These are phyloP conservation scores for Talaromyces sp. DNA, from an alignment of 2,329 filamentous ascomycete species.

Conservation along the genomic window DNA sequence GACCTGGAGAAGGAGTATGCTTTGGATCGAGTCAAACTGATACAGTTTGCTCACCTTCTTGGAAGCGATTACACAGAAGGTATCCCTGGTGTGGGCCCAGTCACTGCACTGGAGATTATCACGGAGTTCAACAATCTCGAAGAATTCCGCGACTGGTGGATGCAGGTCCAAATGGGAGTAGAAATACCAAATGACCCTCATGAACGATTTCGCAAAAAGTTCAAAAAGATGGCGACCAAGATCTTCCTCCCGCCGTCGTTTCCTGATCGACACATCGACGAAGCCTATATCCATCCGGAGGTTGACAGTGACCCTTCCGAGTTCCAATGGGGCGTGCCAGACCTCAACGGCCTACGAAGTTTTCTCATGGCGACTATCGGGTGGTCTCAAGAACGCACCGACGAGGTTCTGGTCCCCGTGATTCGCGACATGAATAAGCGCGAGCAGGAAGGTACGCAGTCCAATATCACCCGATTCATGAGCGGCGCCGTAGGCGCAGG, in stretches of 20 bases:
- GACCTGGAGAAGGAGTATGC: constrained; percentile 90
- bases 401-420: constrained; percentile 93
- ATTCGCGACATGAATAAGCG: constrained; percentile 92
- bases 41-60: constrained; percentile 83
- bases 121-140: constrained; percentile 76
- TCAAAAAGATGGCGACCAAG: constrained; percentile 78
- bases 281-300: constrained; percentile 82
- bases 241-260: constrained; percentile 81
- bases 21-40: constrained; percentile 80
- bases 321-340: constrained; percentile 95
- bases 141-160: constrained; percentile 88
- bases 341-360: constrained; percentile 76
- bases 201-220: constrained; percentile 74
- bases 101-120: constrained; percentile 90
- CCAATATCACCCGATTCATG: constrained; percentile 94
- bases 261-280: constrained; percentile 72
- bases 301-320: constrained; percentile 74
- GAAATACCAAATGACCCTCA: constrained; percentile 58
- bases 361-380: constrained; percentile 92
- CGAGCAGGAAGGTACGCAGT: constrained; percentile 86
- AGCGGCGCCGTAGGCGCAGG: constrained; percentile 60
- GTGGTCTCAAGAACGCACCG: constrained; percentile 86
- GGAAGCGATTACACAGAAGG: constrained; percentile 96
- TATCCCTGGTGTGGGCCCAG: constrained; percentile 83
- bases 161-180: constrained; percentile 69